These are phyloP conservation scores for Linum lewisii DNA, from an alignment of 345 rosid species.

Conservation along the genomic window DNA sequence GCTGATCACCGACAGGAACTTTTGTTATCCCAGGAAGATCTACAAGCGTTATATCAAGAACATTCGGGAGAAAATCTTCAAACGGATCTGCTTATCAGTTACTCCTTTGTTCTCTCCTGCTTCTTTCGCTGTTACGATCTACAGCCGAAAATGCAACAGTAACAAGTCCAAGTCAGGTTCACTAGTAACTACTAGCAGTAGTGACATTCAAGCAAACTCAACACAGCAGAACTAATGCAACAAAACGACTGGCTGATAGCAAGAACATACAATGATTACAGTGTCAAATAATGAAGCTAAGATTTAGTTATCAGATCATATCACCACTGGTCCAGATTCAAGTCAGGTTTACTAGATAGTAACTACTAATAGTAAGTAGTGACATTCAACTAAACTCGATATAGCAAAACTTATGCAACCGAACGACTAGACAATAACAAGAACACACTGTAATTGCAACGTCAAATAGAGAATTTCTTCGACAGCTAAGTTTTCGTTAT, in stretches of 20 bases:
- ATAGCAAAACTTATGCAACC: background rate
- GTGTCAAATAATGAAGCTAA: too few species aligned
- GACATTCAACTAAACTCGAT: background rate
- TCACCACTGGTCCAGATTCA: too few species aligned
- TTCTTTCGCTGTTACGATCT: background rate
- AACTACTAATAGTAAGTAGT: background rate
- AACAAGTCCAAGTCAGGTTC: background rate
- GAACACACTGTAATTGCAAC: too few species aligned
- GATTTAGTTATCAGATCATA: too few species aligned
- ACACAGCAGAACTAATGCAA: background rate
- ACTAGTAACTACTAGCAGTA: background rate
- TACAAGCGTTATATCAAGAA: conserved; percentile 4
- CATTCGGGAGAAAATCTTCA: conserved; percentile 4
- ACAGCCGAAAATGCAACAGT: background rate
- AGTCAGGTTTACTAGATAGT: background rate
- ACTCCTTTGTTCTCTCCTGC: conserved; percentile 5
- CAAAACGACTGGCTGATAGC: background rate
- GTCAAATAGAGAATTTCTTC: background rate
- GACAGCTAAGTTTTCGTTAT: background rate
- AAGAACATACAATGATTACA: too few species aligned
- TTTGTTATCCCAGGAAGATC: conserved; percentile 5
- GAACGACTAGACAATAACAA: background rate
- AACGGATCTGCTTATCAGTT: conserved; percentile 2
- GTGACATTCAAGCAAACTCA: background rate
- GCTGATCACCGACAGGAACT: conserved; percentile 5